A percentile compares a stretch with the other conserved stretches of the same genome.
phyloP scores from a whole-genome alignment of 805 yeast genomes.

The Phaffomyces thermotolerans region DNA sequence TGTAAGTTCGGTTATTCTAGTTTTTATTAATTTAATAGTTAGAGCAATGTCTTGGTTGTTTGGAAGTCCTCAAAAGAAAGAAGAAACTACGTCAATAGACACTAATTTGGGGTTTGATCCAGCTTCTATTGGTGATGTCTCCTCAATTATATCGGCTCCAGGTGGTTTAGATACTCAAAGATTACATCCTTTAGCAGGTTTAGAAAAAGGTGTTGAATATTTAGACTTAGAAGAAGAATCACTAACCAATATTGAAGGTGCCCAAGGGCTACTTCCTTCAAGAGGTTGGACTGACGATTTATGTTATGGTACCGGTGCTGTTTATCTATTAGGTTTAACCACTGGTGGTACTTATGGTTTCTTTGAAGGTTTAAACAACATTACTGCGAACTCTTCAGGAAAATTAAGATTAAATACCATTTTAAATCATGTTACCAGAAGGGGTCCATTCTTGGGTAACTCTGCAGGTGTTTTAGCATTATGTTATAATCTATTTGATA shows the following conservation, averaged over 20 bases:
- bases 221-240: constrained; percentile 84
- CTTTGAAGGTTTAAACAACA: constrained; percentile 72
- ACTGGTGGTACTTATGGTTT: constrained; percentile 86
- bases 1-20: too few species aligned
- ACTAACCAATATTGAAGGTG: constrained; percentile 70
- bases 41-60: constrained; percentile 25
- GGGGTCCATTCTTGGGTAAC: constrained; percentile 95
- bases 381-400: constrained; percentile 71
- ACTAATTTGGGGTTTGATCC: constrained; percentile 54
- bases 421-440: constrained; percentile 83
- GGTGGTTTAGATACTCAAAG: constrained; percentile 59
- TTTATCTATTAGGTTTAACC: constrained; percentile 80
- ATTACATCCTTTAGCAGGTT: constrained; percentile 89
- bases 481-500: constrained; percentile 78
- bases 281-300: constrained; percentile 97
- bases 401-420: constrained; percentile 83
- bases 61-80: constrained; percentile 21
- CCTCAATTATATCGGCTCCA: constrained; percentile 52
- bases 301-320: constrained; percentile 96
- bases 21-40: background rate
- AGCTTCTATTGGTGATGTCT: constrained; percentile 52
- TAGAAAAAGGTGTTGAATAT: constrained; percentile 84
- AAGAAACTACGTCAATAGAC: constrained; percentile 15
- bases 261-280: constrained; percentile 88
- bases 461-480: constrained; percentile 91